Percentiles rank a stretch among this genome's conserved stretches.
These are phyloP conservation scores for Cytospora mali DNA, from an alignment of 2,329 filamentous ascomycete species.

Conservation along the genomic window DNA sequence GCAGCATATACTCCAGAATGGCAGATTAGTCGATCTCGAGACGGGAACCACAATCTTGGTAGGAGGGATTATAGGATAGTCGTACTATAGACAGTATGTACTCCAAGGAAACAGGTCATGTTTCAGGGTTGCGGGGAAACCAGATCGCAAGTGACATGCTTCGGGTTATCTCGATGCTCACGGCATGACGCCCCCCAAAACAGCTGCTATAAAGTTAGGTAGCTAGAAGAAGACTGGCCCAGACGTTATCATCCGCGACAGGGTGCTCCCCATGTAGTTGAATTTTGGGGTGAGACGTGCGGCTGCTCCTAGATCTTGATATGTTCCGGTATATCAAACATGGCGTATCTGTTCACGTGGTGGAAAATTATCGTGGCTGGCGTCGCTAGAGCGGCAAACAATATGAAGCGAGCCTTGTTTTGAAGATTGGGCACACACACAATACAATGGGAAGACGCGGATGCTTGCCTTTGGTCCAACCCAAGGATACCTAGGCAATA, in stretches of 20 bases:
- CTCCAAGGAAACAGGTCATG: neutral
- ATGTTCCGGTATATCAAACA: neutral
- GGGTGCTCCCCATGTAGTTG: neutral
- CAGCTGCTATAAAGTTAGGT: neutral
- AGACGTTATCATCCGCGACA: neutral
- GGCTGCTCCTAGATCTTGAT: neutral
- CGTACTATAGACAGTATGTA: conserved; percentile 7
- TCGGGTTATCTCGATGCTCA: neutral
- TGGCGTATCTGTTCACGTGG: neutral
- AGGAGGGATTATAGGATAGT: conserved; percentile 4
- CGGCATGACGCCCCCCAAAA: neutral
- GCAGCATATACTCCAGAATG: conserved; percentile 13
- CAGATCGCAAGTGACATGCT: conserved; percentile 1
- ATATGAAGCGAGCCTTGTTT: conserved; percentile 13
- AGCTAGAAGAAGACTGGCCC: neutral
- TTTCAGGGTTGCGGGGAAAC: conserved; percentile 10
- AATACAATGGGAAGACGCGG: conserved; percentile 21
- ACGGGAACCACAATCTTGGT: neutral
- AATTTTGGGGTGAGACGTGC: neutral
- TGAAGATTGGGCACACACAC: conserved; percentile 15
- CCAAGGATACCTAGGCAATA: neutral
- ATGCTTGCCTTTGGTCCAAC: conserved; percentile 12
- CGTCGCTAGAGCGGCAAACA: conserved; percentile 7
- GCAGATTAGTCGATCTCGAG: conserved; percentile 4
- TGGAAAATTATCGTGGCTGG: neutral